Conservation (phyloP, 257 asterid genomes). For the Plantago ovata region DNA sequence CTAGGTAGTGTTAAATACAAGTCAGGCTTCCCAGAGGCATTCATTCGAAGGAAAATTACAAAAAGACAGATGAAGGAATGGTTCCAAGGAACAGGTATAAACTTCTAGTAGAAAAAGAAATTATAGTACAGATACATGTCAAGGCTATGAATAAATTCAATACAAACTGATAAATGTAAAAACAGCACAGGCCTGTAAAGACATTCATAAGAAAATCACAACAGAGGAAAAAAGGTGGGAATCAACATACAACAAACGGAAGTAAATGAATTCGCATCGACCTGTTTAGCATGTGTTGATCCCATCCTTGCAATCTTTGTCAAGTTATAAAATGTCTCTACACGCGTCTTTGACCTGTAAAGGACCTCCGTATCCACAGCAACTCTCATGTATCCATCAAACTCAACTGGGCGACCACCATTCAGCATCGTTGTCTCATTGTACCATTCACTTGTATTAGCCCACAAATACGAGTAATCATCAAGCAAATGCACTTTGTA, state of each 20-base stretch:
- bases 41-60: not conserved
- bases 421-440: constrained; percentile 67
- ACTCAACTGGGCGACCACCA: constrained; percentile 69
- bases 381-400: constrained; percentile 92
- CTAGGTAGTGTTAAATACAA: not conserved
- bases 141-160: constrained; percentile 14
- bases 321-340: constrained; percentile 87
- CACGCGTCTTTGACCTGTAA: constrained; percentile 68
- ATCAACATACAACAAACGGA: not conserved
- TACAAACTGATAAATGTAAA: constrained; percentile 19
- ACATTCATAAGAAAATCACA: not conserved
- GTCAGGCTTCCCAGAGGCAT: not conserved
- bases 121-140: constrained; percentile 11
- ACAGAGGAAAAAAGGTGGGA: not conserved
- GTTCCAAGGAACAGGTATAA: not conserved
- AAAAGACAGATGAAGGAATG: not conserved
- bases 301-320: constrained; percentile 95
- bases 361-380: constrained; percentile 96
- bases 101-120: not conserved
- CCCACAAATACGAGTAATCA: constrained; percentile 79
- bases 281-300: constrained; percentile 62
- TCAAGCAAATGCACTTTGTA: constrained; percentile 88
- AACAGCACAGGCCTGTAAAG: constrained; percentile 7
- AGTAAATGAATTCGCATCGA: constrained; percentile 1
- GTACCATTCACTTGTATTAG: constrained; percentile 85